phyloP scores from a whole-genome alignment of 2,329 filamentous ascomycete species.

The Bipolaris sorokiniana region DNA sequence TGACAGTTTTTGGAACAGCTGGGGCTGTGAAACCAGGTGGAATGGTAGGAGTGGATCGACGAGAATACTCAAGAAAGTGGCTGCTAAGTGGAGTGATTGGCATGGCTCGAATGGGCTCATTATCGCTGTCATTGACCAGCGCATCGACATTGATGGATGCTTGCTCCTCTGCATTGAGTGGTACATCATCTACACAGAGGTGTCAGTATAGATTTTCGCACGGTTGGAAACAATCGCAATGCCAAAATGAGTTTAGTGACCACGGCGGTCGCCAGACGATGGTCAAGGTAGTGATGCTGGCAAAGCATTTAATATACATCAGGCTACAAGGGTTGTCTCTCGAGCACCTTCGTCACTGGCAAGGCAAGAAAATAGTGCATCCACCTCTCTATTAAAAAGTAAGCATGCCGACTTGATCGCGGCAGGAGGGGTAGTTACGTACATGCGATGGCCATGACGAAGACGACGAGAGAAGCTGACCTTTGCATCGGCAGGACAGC shows the following conservation, averaged over 20 bases:
- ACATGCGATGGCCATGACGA: constrained; percentile 55
- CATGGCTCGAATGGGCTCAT: constrained; percentile 40
- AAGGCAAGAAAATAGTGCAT: constrained; percentile 39
- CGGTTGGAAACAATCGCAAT: constrained; percentile 5
- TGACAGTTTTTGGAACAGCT: constrained; percentile 29
- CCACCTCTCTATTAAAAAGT: constrained; percentile 53
- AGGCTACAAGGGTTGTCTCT: constrained; percentile 37
- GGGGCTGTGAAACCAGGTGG: constrained; percentile 53
- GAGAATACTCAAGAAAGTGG: constrained; percentile 45
- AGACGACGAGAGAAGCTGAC: constrained; percentile 52
- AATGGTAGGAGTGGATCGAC: constrained; percentile 53
- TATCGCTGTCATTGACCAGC: constrained; percentile 64
- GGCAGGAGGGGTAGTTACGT: constrained; percentile 53
- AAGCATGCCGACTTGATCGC: constrained; percentile 48
- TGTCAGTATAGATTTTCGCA: constrained; percentile 50
- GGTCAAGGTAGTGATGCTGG: constrained; percentile 19
- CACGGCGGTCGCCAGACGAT: constrained; percentile 27
- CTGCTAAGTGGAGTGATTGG: constrained; percentile 26
- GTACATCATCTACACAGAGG: constrained; percentile 63
- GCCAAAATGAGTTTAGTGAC: constrained; percentile 13
- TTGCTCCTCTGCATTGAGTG: constrained; percentile 65
- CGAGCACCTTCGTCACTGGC: constrained; percentile 51
- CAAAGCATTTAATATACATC: constrained; percentile 38
- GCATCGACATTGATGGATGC: constrained; percentile 70
- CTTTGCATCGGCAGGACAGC: constrained; percentile 45